Evolutionary conservation across 208 protist genomes (phyloP).

Genomic region (Leishmania arabica): DNA sequence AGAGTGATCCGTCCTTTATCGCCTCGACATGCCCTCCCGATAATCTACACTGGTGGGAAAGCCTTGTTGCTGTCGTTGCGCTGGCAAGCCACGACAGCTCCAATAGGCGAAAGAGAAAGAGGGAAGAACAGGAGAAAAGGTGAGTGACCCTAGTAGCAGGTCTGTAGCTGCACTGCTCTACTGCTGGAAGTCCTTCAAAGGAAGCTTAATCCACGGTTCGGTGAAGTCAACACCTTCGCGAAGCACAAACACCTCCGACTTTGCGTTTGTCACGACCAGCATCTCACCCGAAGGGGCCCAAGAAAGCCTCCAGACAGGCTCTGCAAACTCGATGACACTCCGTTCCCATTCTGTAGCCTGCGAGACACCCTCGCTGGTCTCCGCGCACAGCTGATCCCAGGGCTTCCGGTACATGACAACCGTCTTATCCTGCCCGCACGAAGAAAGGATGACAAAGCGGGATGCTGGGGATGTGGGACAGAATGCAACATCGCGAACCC

Average conservation of each 20-base stretch:
- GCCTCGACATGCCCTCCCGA: not conserved
- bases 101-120: not conserved
- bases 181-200: conserved; percentile 67
- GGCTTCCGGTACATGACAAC: conserved; percentile 77
- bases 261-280: conserved; percentile 74
- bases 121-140: not conserved
- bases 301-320: conserved; percentile 80
- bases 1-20: not conserved
- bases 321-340: conserved; percentile 59
- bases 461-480: conserved; percentile 59
- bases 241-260: conserved; percentile 73
- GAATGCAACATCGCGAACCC: conserved; percentile 85
- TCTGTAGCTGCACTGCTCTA: conserved; percentile 9
- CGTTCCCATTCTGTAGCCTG: conserved; percentile 62
- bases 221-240: conserved; percentile 71
- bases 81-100: not conserved
- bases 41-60: not conserved
- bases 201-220: conserved; percentile 76
- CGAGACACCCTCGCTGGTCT: conserved; percentile 18
- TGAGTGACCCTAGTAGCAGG: not conserved
- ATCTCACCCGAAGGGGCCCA: conserved; percentile 77
- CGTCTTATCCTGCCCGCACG: conserved; percentile 74
- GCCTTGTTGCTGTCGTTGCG: not conserved
- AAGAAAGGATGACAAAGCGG: conserved; percentile 60
- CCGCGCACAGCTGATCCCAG: conserved; percentile 61